These are phyloP conservation scores for Lachnellula hyalina DNA, from an alignment of 2,329 filamentous ascomycete genomes.

Conservation along the genomic window DNA sequence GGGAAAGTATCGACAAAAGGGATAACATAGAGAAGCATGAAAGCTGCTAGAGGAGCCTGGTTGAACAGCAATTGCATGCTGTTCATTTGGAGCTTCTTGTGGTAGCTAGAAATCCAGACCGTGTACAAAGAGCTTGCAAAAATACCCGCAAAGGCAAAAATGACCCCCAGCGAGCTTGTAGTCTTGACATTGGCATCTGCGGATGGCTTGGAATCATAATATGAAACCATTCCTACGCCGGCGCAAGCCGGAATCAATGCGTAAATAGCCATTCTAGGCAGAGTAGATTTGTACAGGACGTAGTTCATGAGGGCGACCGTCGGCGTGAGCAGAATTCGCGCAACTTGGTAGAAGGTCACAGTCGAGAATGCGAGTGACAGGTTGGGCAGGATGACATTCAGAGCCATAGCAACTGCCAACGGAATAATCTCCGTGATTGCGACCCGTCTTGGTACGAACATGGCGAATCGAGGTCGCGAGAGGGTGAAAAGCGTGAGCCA, in stretches of 20 bases:
- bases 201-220: conserved; percentile 57
- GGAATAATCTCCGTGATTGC: conserved; percentile 54
- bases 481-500: conserved; percentile 57
- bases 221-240: conserved; percentile 62
- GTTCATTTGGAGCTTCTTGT: conserved; percentile 59
- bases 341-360: conserved; percentile 66
- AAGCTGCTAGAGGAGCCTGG: conserved; percentile 58
- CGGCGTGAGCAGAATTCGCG: conserved; percentile 61
- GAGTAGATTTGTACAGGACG: conserved; percentile 50
- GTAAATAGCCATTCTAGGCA: conserved; percentile 46
- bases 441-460: conserved; percentile 54
- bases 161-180: conserved; percentile 53
- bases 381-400: conserved; percentile 66
- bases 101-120: conserved; percentile 62
- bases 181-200: conserved; percentile 45
- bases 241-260: conserved; percentile 56
- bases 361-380: conserved; percentile 62
- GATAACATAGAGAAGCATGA: conserved; percentile 60
- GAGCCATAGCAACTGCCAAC: conserved; percentile 60
- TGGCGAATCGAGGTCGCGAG: conserved; percentile 51
- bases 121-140: conserved; percentile 63
- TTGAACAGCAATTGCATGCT: conserved; percentile 67
- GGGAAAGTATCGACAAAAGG: conserved; percentile 62
- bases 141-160: conserved; percentile 60
- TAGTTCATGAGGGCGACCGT: conserved; percentile 61